A percentile compares a stretch with the other conserved stretches of the same genome.
These are phyloP conservation scores for Fusarium virguliforme DNA, from an alignment of 2,329 filamentous ascomycete genomes.

Conservation along the genomic window DNA sequence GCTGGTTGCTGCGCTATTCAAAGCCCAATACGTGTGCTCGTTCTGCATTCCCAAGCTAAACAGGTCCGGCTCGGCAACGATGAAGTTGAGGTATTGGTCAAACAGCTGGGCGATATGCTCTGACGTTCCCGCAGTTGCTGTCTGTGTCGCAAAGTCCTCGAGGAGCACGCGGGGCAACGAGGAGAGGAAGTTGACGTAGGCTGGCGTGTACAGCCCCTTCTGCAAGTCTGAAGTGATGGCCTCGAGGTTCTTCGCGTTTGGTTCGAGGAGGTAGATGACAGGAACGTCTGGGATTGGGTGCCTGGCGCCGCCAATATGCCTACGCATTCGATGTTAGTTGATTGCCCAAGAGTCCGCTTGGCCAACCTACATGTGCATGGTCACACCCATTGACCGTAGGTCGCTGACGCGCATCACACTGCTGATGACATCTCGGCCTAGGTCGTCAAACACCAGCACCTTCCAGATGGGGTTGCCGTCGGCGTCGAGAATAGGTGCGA, in stretches of 20 bases:
- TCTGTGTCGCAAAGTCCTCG: constrained; percentile 94
- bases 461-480: constrained; percentile 98
- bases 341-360: background rate
- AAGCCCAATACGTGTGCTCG: constrained; percentile 91
- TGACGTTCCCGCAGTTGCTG: constrained; percentile 85
- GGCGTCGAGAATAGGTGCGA: constrained; percentile 85
- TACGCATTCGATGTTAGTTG: constrained; percentile 56
- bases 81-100: constrained; percentile 98
- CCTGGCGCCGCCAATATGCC: constrained; percentile 84
- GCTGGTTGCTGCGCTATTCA: constrained; percentile 92
- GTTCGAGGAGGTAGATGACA: constrained; percentile 96
- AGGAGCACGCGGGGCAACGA: constrained; percentile 91
- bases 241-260: constrained; percentile 84
- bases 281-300: constrained; percentile 97
- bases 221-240: constrained; percentile 88
- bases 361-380: constrained; percentile 85
- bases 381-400: constrained; percentile 93
- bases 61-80: constrained; percentile 94
- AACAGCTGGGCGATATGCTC: constrained; percentile 94
- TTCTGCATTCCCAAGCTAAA: constrained; percentile 96
- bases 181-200: constrained; percentile 97
- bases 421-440: constrained; percentile 95
- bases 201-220: constrained; percentile 90
- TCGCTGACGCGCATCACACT: constrained; percentile 96
- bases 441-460: constrained; percentile 93